These are phyloP conservation scores for Cyberlindnera xylosilytica DNA, from an alignment of 805 yeast species.

Conservation along the genomic window DNA sequence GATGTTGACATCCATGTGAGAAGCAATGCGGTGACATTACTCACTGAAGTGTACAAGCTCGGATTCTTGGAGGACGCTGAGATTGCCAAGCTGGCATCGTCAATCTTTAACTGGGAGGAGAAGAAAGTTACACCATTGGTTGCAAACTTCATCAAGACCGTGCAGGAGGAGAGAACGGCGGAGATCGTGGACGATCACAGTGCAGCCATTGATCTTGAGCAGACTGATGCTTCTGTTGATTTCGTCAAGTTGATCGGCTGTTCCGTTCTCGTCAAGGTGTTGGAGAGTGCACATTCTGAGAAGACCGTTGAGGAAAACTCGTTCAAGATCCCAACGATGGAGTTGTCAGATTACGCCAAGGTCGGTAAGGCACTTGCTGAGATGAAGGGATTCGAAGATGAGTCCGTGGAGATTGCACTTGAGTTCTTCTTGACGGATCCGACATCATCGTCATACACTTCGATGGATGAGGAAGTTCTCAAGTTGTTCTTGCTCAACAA, in stretches of 20 bases:
- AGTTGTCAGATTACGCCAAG: conserved; percentile 13
- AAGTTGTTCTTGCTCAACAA: conserved; percentile 29
- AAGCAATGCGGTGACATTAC: conserved; percentile 45
- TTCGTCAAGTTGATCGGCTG: conserved; percentile 29
- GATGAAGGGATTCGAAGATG: conserved; percentile 5
- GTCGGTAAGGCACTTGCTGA: conserved; percentile 34
- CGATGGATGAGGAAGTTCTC: conserved; percentile 32
- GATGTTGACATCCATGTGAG: conserved; percentile 59
- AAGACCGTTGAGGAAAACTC: conserved; percentile 3
- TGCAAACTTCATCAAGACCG: conserved; percentile 49
- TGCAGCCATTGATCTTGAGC: conserved; percentile 28
- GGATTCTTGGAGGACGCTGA: conserved; percentile 68
- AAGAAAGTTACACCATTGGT: conserved; percentile 40
- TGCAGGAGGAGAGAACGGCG: conserved; percentile 38
- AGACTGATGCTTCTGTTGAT: conserved; percentile 26
- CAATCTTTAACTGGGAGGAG: conserved; percentile 35
- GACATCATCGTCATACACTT: conserved; percentile 32
- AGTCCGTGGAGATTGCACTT: conserved; percentile 32
- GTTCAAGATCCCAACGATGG: conserved; percentile 9
- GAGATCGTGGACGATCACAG: conserved; percentile 37
- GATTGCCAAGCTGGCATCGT: conserved; percentile 38
- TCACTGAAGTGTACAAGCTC: conserved; percentile 51
- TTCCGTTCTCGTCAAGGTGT: conserved; percentile 26
- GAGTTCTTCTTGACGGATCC: conserved; percentile 42
- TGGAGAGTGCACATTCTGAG: conserved; percentile 29